Conservation (phyloP, 106 monocot species). For the Phalaenopsis aphrodite region DNA sequence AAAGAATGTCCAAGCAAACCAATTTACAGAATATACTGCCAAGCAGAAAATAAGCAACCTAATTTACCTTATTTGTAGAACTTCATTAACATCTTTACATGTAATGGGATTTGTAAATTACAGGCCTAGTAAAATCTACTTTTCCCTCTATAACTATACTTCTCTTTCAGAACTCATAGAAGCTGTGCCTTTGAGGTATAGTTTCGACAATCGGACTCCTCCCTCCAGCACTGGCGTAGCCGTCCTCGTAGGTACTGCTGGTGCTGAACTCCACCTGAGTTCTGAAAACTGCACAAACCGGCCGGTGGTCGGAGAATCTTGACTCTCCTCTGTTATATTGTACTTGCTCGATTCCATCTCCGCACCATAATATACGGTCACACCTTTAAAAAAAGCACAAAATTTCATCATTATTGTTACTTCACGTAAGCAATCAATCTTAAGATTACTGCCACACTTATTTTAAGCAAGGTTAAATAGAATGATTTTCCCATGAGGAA, state of each 20-base stretch:
- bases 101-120: neutral
- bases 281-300: slow-evolving; percentile 66
- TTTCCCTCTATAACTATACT: too few relatives aligned
- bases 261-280: slow-evolving; percentile 37
- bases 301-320: slow-evolving; percentile 83
- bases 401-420: neutral
- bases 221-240: slow-evolving; percentile 23
- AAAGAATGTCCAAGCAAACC: too few relatives aligned
- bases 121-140: too few relatives aligned
- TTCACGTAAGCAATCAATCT: neutral
- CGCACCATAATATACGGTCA: slow-evolving; percentile 75
- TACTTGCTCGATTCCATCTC: slow-evolving; percentile 66
- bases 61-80: neutral
- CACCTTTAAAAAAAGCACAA: slow-evolving; percentile 35
- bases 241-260: slow-evolving; percentile 20
- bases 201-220: slow-evolving; percentile 22
- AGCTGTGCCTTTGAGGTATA: slow-evolving; percentile 12
- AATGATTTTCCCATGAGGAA: too few relatives aligned
- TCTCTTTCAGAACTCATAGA: too few relatives aligned
- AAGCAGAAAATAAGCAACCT: neutral
- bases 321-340: slow-evolving; percentile 76
- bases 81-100: neutral
- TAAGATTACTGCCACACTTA: too few relatives aligned
- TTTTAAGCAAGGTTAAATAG: too few relatives aligned
- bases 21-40: neutral